Conservation (phyloP, 352 stramenopile species). For the Globisporangium takayamanum region DNA sequence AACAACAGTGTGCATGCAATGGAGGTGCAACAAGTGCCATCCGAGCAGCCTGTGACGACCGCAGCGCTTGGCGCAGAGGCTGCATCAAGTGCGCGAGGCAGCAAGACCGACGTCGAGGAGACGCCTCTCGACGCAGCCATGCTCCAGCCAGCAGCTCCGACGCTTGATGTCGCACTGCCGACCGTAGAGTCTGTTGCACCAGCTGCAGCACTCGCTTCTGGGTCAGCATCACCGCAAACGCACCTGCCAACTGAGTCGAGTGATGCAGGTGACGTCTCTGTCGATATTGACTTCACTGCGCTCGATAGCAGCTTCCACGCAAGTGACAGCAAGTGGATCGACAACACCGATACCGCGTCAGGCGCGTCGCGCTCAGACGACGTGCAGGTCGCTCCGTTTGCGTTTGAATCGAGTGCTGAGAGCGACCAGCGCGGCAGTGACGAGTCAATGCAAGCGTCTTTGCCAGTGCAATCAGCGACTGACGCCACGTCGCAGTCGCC, state of each 20-base stretch:
- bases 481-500: neutral
- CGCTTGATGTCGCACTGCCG: conserved; percentile 5
- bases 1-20: neutral
- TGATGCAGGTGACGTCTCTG: neutral
- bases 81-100: neutral
- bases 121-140: neutral
- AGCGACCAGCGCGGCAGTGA: neutral
- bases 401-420: neutral
- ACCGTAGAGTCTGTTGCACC: neutral
- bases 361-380: conserved; percentile 2
- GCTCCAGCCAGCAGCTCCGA: conserved; percentile 4
- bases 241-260: neutral
- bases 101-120: conserved; percentile 1
- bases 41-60: neutral
- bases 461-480: no score
- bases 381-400: neutral
- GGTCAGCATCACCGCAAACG: neutral
- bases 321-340: neutral
- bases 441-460: neutral
- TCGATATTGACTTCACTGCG: neutral
- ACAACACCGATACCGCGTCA: conserved; percentile 3
- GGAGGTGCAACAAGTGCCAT: neutral
- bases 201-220: neutral
- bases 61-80: neutral
- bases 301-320: neutral